phyloP scores from a whole-genome alignment of 805 yeast genomes.

The Wickerhamiella shivajii region DNA sequence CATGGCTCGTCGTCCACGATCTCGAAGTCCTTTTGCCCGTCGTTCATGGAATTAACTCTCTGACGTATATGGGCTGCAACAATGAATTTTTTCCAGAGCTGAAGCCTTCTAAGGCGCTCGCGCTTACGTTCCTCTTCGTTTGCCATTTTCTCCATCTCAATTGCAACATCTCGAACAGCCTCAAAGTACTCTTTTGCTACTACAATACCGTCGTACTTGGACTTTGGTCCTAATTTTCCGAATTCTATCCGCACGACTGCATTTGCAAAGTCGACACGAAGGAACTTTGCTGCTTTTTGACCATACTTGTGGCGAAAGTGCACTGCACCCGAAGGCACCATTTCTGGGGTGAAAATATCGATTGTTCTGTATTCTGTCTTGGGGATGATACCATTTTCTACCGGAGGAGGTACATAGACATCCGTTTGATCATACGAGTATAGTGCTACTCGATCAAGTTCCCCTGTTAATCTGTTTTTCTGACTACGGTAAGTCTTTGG shows the following conservation, averaged over 20 bases:
- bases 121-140: slow-evolving; percentile 29
- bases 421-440: slow-evolving; percentile 74
- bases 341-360: slow-evolving; percentile 59
- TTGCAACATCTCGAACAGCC: slow-evolving; percentile 40
- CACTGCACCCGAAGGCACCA: slow-evolving; percentile 73
- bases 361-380: slow-evolving; percentile 73
- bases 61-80: slow-evolving; percentile 22
- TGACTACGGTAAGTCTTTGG: slow-evolving; percentile 34
- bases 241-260: slow-evolving; percentile 85
- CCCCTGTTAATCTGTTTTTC: slow-evolving; percentile 16
- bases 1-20: slow-evolving; percentile 2
- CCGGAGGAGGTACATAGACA: slow-evolving; percentile 48
- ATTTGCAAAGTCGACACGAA: slow-evolving; percentile 66
- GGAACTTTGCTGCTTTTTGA: slow-evolving; percentile 52
- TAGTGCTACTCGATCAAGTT: slow-evolving; percentile 25
- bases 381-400: slow-evolving; percentile 50
- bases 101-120: slow-evolving; percentile 29
- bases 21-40: slow-evolving; percentile 7
- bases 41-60: slow-evolving; percentile 19
- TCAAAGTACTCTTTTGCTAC: slow-evolving; percentile 48
- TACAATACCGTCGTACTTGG: slow-evolving; percentile 61
- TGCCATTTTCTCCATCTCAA: slow-evolving; percentile 34
- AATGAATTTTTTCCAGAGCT: slow-evolving; percentile 25
- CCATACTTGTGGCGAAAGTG: slow-evolving; percentile 40
- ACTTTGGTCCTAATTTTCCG: slow-evolving; percentile 29